A percentile compares a stretch with the other conserved stretches of the same genome.
These are phyloP conservation scores for Septoria petroselini DNA, from an alignment of 2,329 filamentous ascomycete genomes.

Conservation along the genomic window DNA sequence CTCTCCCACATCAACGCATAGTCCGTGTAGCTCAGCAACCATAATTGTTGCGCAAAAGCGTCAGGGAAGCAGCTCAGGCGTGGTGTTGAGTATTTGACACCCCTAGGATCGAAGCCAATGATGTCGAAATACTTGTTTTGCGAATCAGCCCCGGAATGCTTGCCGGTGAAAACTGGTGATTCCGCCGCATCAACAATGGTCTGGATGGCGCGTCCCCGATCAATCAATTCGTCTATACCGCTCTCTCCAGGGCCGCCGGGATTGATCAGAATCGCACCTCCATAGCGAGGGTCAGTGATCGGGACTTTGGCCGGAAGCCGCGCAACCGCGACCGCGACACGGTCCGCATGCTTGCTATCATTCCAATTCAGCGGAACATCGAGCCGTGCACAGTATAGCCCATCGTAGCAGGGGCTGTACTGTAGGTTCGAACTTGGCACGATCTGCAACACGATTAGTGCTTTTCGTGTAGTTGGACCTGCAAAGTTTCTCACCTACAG, in stretches of 20 bases:
- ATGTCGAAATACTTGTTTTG: slow-evolving; percentile 41
- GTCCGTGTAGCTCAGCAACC: slow-evolving; percentile 23
- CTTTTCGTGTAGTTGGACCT: not conserved
- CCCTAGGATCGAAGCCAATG: slow-evolving; percentile 47
- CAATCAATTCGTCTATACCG: slow-evolving; percentile 37
- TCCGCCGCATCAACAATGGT: slow-evolving; percentile 21
- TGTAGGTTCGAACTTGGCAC: not conserved
- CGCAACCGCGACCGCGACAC: slow-evolving; percentile 43
- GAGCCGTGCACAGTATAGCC: slow-evolving; percentile 47
- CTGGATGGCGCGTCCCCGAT: slow-evolving; percentile 25
- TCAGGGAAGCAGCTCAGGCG: slow-evolving; percentile 38
- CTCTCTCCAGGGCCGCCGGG: slow-evolving; percentile 47
- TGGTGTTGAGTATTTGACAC: slow-evolving; percentile 40
- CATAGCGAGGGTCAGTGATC: slow-evolving; percentile 42
- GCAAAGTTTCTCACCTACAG: not conserved
- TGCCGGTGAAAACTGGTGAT: not conserved
- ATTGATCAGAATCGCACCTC: slow-evolving; percentile 43
- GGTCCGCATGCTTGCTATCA: slow-evolving; percentile 30
- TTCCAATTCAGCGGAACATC: slow-evolving; percentile 50
- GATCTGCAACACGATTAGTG: slow-evolving; percentile 7
- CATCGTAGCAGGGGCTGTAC: not conserved
- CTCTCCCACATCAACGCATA: slow-evolving; percentile 28
- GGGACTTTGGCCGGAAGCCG: slow-evolving; percentile 46
- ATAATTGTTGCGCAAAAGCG: slow-evolving; percentile 36
- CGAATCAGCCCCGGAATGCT: not conserved